These are phyloP conservation scores for Candida nemodendra DNA, from an alignment of 805 yeast genomes.

Conservation along the genomic window DNA sequence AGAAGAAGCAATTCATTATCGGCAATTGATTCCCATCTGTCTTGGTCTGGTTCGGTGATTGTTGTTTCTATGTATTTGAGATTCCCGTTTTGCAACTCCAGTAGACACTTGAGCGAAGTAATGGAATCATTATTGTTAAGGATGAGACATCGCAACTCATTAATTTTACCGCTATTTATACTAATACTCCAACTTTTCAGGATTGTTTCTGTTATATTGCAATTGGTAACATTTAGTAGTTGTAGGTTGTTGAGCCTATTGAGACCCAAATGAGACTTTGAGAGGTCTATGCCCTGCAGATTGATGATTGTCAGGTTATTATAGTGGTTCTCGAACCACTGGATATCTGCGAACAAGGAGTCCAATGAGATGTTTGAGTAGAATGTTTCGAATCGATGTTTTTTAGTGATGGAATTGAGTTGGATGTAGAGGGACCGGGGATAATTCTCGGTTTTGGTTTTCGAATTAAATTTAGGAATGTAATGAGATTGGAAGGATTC, in stretches of 20 bases:
- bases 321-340: conserved; percentile 2
- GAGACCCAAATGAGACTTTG: conserved; percentile 5
- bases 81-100: conserved; percentile 1
- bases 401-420: conserved; percentile 15
- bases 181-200: conserved; percentile 27
- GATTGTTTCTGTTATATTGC: conserved; percentile 18
- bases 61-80: conserved; percentile 19
- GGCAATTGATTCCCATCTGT: conserved; percentile 4
- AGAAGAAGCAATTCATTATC: conserved; percentile 2
- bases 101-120: conserved; percentile 6
- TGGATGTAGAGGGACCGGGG: conserved; percentile 19
- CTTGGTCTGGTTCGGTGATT: not conserved
- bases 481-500: conserved; percentile 19
- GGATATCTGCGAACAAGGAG: conserved; percentile 14
- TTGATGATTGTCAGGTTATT: conserved; percentile 20
- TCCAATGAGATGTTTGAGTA: conserved; percentile 25
- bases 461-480: conserved; percentile 14
- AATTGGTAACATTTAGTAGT: conserved; percentile 22
- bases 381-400: conserved; percentile 37
- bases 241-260: conserved; percentile 12
- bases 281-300: conserved; percentile 13
- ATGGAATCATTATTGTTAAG: conserved; percentile 13
- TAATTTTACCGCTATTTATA: conserved; percentile 26
- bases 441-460: conserved; percentile 14
- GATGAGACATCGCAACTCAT: conserved; percentile 16